These are phyloP conservation scores for Schoenoplectus triqueter DNA, from an alignment of 202 grass and related monocot species.

Conservation along the genomic window DNA sequence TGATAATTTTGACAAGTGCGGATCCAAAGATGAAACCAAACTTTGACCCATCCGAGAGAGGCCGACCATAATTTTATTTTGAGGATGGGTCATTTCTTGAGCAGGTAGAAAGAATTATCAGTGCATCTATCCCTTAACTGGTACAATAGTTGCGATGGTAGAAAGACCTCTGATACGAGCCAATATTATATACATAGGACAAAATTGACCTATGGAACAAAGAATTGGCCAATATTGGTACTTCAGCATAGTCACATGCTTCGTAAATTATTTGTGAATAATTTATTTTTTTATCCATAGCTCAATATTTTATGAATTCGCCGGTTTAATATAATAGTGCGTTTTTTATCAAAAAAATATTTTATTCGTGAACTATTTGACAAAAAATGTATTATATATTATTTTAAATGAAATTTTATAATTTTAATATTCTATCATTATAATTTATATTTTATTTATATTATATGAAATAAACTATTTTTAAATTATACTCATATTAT, in stretches of 20 bases:
- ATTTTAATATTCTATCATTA: too few relatives aligned
- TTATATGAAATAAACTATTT: too few relatives aligned
- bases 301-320: neutral
- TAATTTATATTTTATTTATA: too few relatives aligned
- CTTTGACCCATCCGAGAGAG: conserved; percentile 78
- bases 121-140: neutral
- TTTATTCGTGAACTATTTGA: too few relatives aligned
- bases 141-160: neutral
- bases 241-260: too few relatives aligned
- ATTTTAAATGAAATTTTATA: too few relatives aligned
- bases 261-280: too few relatives aligned
- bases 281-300: too few relatives aligned
- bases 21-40: conserved; percentile 85
- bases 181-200: neutral
- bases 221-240: neutral
- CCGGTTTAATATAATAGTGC: neutral
- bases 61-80: conserved; percentile 80
- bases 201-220: neutral
- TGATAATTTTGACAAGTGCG: conserved; percentile 83
- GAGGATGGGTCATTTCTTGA: conserved; percentile 73
- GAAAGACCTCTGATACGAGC: neutral
- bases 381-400: too few relatives aligned
- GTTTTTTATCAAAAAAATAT: too few relatives aligned
- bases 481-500: too few relatives aligned
- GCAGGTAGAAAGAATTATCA: conserved; percentile 50